Percentiles rank a stretch among this genome's conserved stretches.
These are phyloP conservation scores for Blakeslea trispora DNA, from an alignment of 371 early-diverging fungal genomes.

Conservation along the genomic window DNA sequence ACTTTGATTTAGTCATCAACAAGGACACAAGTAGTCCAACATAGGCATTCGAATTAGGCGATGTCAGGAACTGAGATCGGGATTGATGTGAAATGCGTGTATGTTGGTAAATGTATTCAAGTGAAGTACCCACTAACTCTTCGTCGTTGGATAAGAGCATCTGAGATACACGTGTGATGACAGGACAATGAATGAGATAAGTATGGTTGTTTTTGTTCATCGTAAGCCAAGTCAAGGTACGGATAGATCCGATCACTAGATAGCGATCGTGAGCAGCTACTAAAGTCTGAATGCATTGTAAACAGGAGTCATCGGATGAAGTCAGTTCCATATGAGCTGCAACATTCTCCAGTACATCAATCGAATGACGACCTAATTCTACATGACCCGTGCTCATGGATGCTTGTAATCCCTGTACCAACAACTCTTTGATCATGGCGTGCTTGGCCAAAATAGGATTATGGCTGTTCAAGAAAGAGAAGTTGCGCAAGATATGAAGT, in stretches of 20 bases:
- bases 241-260: slow-evolving; percentile 63
- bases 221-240: slow-evolving; percentile 62
- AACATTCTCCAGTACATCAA: slow-evolving; percentile 74
- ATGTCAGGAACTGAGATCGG: slow-evolving; percentile 42
- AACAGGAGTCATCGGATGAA: slow-evolving; percentile 37
- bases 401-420: slow-evolving; percentile 58
- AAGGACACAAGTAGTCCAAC: slow-evolving; percentile 52
- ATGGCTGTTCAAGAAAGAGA: slow-evolving; percentile 67
- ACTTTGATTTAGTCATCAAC: slow-evolving; percentile 43
- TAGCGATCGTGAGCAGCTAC: slow-evolving; percentile 62
- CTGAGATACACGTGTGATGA: slow-evolving; percentile 28
- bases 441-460: slow-evolving; percentile 51
- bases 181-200: slow-evolving; percentile 9
- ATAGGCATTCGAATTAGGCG: slow-evolving; percentile 45
- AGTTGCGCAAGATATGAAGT: slow-evolving; percentile 73
- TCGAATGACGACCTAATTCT: slow-evolving; percentile 61
- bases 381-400: slow-evolving; percentile 50
- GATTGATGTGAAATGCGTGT: slow-evolving; percentile 56
- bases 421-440: slow-evolving; percentile 44
- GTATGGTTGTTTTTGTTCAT: slow-evolving; percentile 14
- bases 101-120: slow-evolving; percentile 75
- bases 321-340: slow-evolving; percentile 45
- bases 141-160: slow-evolving; percentile 71
- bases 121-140: slow-evolving; percentile 62
- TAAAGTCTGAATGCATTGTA: slow-evolving; percentile 38